These are phyloP conservation scores for Crithidia thermophila DNA, from an alignment of 208 protist genomes.

Conservation along the genomic window DNA sequence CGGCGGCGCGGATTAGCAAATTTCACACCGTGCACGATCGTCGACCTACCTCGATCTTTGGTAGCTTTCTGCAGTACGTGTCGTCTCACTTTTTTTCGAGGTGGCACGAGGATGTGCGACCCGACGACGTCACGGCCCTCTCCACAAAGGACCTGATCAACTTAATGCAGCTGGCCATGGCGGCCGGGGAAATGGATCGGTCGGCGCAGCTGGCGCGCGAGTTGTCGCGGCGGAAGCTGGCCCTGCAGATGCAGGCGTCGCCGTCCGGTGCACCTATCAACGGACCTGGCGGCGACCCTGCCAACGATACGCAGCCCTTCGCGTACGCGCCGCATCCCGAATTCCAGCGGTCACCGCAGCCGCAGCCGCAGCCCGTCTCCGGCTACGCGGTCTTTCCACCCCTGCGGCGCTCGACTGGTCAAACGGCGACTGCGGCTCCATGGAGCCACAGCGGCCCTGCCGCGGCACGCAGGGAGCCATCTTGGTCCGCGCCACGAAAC, in stretches of 20 bases:
- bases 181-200: slow-evolving; percentile 58
- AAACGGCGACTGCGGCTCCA: too few species aligned
- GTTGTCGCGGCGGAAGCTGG: slow-evolving; percentile 56
- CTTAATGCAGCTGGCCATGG: slow-evolving; percentile 74
- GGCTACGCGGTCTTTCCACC: too few species aligned
- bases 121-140: slow-evolving; percentile 28
- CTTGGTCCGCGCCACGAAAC: too few species aligned
- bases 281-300: neutral
- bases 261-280: neutral
- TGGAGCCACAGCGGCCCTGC: too few species aligned
- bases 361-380: too few species aligned
- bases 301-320: too few species aligned
- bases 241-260: slow-evolving; percentile 24
- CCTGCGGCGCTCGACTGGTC: too few species aligned
- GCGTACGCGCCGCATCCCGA: too few species aligned
- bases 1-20: neutral
- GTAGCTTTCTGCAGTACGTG: slow-evolving; percentile 31
- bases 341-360: too few species aligned
- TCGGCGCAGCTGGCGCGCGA: slow-evolving; percentile 70
- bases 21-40: slow-evolving; percentile 38
- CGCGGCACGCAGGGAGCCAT: too few species aligned
- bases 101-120: slow-evolving; percentile 29
- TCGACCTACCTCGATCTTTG: slow-evolving; percentile 11
- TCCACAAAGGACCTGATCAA: slow-evolving; percentile 59
- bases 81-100: slow-evolving; percentile 44